A percentile compares a stretch with the other conserved stretches of the same genome.
phyloP scores from a whole-genome alignment of 2,329 filamentous ascomycete genomes.

The Teratosphaeria viscida region DNA sequence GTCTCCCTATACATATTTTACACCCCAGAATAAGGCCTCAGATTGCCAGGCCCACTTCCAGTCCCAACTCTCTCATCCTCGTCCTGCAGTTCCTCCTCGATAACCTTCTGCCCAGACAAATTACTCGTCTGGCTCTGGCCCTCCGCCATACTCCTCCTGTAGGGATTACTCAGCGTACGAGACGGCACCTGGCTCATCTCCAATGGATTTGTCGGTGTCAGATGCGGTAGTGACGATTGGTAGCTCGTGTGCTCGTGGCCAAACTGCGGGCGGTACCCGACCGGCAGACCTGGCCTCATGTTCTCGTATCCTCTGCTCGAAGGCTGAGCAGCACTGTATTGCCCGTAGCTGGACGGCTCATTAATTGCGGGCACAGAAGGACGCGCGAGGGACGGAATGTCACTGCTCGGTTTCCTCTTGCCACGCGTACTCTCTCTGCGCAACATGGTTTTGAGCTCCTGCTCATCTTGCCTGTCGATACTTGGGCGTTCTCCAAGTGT shows the following conservation, averaged over 20 bases:
- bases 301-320: slow-evolving; percentile 2
- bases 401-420: slow-evolving; percentile 28
- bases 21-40: slow-evolving; percentile 11
- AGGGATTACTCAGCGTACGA: slow-evolving; percentile 6
- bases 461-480: slow-evolving; percentile 33
- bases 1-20: background rate
- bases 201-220: slow-evolving; percentile 1
- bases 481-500: slow-evolving; percentile 30
- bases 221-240: background rate
- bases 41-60: background rate
- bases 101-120: slow-evolving; percentile 3
- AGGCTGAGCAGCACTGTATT: background rate
- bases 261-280: background rate
- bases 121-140: slow-evolving; percentile 4
- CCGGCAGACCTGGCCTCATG: slow-evolving; percentile 3
- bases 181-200: slow-evolving; percentile 6
- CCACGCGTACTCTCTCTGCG: slow-evolving; percentile 35
- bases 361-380: slow-evolving; percentile 21
- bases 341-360: slow-evolving; percentile 9
- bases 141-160: slow-evolving; percentile 3
- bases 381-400: slow-evolving; percentile 3
- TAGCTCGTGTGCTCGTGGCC: background rate
- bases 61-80: slow-evolving; percentile 1
- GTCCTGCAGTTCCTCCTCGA: background rate
- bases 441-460: slow-evolving; percentile 37